phyloP scores from a whole-genome alignment of 129 eudicot genomes.

The Ambrosia artemisiifolia region DNA sequence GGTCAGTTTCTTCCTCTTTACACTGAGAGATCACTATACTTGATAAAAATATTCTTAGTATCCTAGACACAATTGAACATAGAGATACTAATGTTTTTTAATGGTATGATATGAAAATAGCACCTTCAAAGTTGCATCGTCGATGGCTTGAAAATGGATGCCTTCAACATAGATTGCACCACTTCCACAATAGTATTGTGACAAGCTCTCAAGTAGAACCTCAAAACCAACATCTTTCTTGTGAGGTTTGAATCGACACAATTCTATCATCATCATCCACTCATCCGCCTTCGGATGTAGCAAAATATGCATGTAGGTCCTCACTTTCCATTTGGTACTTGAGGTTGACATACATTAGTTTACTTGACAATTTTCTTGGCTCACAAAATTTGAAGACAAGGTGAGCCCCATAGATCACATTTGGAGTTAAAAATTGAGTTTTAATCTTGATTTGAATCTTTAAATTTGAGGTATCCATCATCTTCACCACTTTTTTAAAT shows the following conservation, averaged over 20 bases:
- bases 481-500: neutral
- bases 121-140: neutral
- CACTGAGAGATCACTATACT: too few relatives aligned
- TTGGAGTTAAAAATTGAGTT: neutral
- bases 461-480: neutral
- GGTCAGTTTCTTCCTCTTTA: too few relatives aligned
- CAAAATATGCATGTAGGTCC: slow-evolving; percentile 9
- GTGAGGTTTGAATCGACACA: neutral
- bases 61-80: too few relatives aligned
- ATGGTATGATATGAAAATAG: neutral
- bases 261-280: slow-evolving; percentile 3
- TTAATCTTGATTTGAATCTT: neutral
- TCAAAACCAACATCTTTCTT: neutral
- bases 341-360: neutral
- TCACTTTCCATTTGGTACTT: neutral
- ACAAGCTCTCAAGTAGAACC: neutral
- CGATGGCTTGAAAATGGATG: slow-evolving; percentile 6
- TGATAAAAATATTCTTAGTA: too few relatives aligned
- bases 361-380: neutral
- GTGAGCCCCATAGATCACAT: slow-evolving; percentile 7
- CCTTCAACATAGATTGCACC: slow-evolving; percentile 3
- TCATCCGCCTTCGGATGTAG: neutral
- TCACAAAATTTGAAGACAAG: slow-evolving; percentile 20
- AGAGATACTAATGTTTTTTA: neutral
- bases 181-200: neutral